phyloP scores from a whole-genome alignment of 495 filamentous ascomycete genomes.

The Lophiotrema nucula region DNA sequence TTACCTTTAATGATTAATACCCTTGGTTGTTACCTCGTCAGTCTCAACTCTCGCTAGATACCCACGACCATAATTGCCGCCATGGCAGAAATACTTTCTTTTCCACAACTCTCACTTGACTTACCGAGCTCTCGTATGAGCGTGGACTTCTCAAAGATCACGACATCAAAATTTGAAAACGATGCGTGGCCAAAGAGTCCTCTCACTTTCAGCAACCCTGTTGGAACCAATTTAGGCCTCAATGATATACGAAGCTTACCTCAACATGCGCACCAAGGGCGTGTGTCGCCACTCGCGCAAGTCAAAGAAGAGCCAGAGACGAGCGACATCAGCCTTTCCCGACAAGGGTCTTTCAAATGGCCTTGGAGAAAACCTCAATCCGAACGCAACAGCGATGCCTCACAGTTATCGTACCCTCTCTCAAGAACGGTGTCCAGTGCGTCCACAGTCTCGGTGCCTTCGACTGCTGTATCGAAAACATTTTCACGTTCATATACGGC shows the following conservation, averaged over 20 bases:
- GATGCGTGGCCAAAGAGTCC: no score
- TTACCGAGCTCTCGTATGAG: conserved; percentile 24
- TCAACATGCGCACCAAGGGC: no score
- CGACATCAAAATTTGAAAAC: background rate
- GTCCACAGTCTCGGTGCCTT: conserved; percentile 2
- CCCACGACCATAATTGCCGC: conserved; percentile 3
- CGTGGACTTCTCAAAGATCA: conserved; percentile 19
- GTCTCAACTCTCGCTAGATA: no score
- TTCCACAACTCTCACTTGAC: conserved; percentile 20
- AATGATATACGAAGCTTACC: no score
- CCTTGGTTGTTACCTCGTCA: no score
- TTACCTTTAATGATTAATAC: conserved; percentile 1
- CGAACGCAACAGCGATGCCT: background rate
- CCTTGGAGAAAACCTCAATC: conserved; percentile 3
- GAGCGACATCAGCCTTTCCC: background rate
- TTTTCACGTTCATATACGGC: conserved; percentile 8
- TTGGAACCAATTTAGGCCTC: no score
- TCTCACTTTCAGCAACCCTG: background rate
- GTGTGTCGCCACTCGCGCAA: conserved; percentile 6
- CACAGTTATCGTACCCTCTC: background rate
- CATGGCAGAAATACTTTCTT: conserved; percentile 19
- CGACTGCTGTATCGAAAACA: background rate
- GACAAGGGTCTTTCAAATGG: conserved; percentile 16
- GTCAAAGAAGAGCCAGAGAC: conserved; percentile 8
- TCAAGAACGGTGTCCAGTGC: conserved; percentile 12